Conservation (phyloP, 768 basidiomycete species). For the Boletus subcaerulescens region DNA sequence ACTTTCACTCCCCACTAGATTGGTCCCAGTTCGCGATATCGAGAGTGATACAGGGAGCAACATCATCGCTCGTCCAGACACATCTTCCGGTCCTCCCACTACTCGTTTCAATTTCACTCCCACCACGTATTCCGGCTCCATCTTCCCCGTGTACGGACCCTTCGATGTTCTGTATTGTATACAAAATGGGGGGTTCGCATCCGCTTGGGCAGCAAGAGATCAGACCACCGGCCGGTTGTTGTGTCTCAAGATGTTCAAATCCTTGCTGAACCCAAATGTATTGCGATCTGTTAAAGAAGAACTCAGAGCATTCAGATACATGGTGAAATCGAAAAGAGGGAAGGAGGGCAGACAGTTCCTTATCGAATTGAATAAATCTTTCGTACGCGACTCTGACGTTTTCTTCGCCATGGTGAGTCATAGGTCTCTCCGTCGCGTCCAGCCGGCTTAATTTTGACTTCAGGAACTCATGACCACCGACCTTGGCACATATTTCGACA, state of each 20-base stretch:
- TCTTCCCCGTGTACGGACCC: conserved; percentile 26
- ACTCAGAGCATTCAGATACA: conserved; percentile 34
- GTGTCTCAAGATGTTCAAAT: conserved; percentile 38
- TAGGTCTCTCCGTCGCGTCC: not conserved
- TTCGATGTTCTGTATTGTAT: conserved; percentile 19
- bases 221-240: conserved; percentile 30
- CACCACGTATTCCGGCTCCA: not conserved
- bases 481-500: conserved; percentile 29
- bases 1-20: not conserved
- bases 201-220: conserved; percentile 25
- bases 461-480: conserved; percentile 43
- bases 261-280: conserved; percentile 8
- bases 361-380: conserved; percentile 37
- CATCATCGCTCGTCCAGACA: not conserved
- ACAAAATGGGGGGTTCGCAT: conserved; percentile 22
- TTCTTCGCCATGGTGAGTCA: conserved; percentile 42
- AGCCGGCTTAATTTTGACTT: not conserved
- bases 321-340: conserved; percentile 23
- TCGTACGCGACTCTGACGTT: conserved; percentile 29
- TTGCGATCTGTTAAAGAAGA: conserved; percentile 29
- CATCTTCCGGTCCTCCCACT: not conserved
- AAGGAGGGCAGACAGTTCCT: conserved; percentile 33
- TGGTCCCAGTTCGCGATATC: not conserved
- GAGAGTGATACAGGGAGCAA: not conserved
- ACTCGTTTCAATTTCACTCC: not conserved